Conservation (phyloP, 202 grass and related monocot species). For the Setaria viridis region DNA sequence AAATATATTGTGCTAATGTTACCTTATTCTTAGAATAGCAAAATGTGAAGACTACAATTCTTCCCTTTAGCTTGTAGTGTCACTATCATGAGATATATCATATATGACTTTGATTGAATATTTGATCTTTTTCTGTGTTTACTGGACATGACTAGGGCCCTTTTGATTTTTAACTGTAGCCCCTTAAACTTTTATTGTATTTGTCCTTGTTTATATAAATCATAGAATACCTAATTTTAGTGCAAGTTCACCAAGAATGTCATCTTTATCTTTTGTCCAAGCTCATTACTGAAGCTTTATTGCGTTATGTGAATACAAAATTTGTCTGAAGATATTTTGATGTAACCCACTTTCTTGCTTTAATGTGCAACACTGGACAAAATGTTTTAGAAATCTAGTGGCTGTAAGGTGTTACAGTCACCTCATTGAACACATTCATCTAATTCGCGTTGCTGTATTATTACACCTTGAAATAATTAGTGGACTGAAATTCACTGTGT, state of each 20-base stretch:
- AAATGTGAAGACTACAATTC: slow-evolving; percentile 27
- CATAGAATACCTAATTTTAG: not conserved
- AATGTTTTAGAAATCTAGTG: not conserved
- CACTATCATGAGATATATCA: not conserved
- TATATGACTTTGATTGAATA: not conserved
- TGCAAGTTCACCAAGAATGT: not conserved
- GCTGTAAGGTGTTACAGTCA: not conserved
- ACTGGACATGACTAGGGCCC: not conserved
- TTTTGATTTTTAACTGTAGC: slow-evolving; percentile 9
- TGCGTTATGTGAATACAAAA: not conserved
- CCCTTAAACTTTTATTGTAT: not conserved
- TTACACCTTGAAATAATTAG: not conserved
- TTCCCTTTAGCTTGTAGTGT: slow-evolving; percentile 7
- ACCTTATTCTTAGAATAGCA: not conserved
- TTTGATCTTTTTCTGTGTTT: not conserved
- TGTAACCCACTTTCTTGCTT: not conserved
- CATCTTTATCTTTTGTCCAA: not conserved
- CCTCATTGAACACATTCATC: not conserved
- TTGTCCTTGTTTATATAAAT: not conserved
- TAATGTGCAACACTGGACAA: not conserved
- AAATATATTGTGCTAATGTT: not conserved
- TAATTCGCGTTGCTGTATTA: not conserved
- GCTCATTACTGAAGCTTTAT: not conserved
- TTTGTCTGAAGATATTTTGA: not conserved
- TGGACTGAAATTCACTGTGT: not conserved